phyloP scores from a whole-genome alignment of 2,329 filamentous ascomycete species.

The Thielaviopsis populi region DNA sequence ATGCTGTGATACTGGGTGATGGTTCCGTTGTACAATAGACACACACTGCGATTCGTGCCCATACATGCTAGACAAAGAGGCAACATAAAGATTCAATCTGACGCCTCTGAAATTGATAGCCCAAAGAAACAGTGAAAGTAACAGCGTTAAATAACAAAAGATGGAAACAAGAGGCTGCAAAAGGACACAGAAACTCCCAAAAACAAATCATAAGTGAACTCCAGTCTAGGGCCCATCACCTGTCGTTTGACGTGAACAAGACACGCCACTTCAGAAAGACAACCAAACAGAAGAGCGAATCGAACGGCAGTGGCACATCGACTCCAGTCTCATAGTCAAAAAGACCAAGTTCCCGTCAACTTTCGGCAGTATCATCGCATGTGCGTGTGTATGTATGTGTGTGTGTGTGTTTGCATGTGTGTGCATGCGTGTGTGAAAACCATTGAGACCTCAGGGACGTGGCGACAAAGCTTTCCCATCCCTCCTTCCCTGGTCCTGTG shows the following conservation, averaged over 20 bases:
- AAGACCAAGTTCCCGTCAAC: background rate
- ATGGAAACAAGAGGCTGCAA: slow-evolving; percentile 10
- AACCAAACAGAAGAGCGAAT: background rate
- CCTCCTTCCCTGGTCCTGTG: background rate
- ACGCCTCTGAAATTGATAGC: background rate
- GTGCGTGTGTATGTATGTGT: too few species aligned
- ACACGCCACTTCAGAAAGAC: background rate
- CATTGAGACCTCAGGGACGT: background rate
- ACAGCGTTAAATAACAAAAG: slow-evolving; percentile 15
- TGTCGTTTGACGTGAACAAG: background rate
- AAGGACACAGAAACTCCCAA: slow-evolving; percentile 10
- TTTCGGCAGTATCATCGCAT: background rate
- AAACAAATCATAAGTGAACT: slow-evolving; percentile 10
- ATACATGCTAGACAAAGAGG: background rate
- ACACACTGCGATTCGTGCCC: background rate
- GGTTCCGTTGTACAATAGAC: slow-evolving; percentile 9
- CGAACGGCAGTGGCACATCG: background rate
- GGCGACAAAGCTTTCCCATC: background rate
- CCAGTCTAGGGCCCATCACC: background rate
- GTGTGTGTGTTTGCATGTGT: too few species aligned
- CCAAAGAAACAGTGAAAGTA: background rate
- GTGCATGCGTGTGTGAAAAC: background rate
- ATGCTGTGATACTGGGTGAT: slow-evolving; percentile 12
- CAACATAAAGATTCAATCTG: background rate
- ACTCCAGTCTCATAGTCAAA: background rate